phyloP scores from a whole-genome alignment of 306 rosid genomes.

The Adenanthera pavonina region DNA sequence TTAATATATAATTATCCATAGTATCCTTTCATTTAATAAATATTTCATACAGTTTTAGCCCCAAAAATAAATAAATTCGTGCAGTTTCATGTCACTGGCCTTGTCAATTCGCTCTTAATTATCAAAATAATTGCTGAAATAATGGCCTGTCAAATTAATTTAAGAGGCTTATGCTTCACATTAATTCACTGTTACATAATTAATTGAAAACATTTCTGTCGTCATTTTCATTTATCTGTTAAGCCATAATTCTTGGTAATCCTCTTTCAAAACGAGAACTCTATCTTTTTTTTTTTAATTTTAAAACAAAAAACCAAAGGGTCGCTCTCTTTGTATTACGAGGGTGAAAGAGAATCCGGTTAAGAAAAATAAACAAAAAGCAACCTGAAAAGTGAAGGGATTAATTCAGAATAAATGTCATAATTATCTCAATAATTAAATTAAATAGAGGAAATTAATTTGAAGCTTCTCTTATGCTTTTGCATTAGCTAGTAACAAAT shows the following conservation, averaged over 20 bases:
- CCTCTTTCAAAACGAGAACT: neutral
- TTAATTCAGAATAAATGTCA: neutral
- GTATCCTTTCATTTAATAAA: neutral
- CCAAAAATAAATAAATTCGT: neutral
- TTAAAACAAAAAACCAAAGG: neutral
- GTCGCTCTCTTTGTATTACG: neutral
- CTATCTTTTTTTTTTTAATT: neutral
- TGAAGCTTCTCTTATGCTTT: neutral
- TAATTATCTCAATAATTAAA: neutral
- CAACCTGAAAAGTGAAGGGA: conserved; percentile 11
- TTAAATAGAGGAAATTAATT: neutral
- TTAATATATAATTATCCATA: no score
- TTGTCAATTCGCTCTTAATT: neutral
- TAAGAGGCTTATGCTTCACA: neutral
- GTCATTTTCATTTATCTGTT: neutral
- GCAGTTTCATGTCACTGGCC: neutral
- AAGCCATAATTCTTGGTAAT: neutral
- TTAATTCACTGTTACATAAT: neutral
- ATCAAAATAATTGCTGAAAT: neutral
- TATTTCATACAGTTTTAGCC: no score
- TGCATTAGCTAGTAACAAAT: no score
- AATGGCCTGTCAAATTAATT: neutral
- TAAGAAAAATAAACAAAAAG: neutral
- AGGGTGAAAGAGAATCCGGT: neutral
- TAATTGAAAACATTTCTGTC: neutral